Evolutionary conservation across 495 filamentous ascomycete species (phyloP).

Genomic region (Annulohypoxylon bovei): DNA sequence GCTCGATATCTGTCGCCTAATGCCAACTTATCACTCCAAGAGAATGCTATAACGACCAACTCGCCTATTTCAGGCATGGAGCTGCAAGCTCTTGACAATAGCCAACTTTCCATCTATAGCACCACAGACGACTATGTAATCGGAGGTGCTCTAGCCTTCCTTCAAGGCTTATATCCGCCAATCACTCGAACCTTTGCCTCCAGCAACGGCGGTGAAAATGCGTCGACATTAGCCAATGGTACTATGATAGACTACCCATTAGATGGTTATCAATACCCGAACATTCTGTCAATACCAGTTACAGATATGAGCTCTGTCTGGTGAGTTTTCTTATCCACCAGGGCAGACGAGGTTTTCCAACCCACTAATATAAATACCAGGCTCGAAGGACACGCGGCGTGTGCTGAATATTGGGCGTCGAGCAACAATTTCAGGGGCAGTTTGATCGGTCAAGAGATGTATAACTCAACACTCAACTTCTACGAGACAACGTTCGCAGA

Average conservation of each 20-base stretch:
- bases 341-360: too few species aligned
- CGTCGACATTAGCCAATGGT: slow-evolving; percentile 46
- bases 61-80: slow-evolving; percentile 49
- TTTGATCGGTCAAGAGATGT: slow-evolving; percentile 20
- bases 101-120: slow-evolving; percentile 49
- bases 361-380: slow-evolving; percentile 28
- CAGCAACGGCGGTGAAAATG: slow-evolving; percentile 45
- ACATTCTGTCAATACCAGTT: slow-evolving; percentile 42
- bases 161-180: slow-evolving; percentile 58
- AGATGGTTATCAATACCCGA: slow-evolving; percentile 56
- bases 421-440: slow-evolving; percentile 40
- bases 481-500: slow-evolving; percentile 48
- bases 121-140: slow-evolving; percentile 47
- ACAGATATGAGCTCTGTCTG: slow-evolving; percentile 50
- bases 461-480: slow-evolving; percentile 45
- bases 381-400: slow-evolving; percentile 47
- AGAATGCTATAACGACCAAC: slow-evolving; percentile 36
- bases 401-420: slow-evolving; percentile 45
- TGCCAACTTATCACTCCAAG: slow-evolving; percentile 27
- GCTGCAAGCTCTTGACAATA: slow-evolving; percentile 50
- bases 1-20: slow-evolving; percentile 49
- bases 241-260: slow-evolving; percentile 50
- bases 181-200: slow-evolving; percentile 38
- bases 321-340: slow-evolving; percentile 40
- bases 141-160: slow-evolving; percentile 51